Evolutionary conservation across 768 basidiomycete species (phyloP), one percentile per base, ranked within the genome.

Genomic region (Pleurotus giganteus): DNA sequence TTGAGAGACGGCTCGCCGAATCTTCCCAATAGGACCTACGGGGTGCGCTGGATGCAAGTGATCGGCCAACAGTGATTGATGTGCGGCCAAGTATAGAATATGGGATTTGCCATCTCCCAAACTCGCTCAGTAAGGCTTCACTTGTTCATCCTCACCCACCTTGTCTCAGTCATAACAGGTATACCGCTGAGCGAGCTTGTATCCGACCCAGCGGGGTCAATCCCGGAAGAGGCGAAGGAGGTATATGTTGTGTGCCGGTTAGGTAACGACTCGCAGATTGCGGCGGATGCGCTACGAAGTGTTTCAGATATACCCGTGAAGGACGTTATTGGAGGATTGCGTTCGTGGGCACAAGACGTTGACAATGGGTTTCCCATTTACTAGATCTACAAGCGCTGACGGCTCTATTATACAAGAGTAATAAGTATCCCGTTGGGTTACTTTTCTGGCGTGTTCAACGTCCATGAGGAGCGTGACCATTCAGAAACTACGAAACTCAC

Each of bases 201-300:
- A 1, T 78, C 81, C 2, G 72, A 85, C 53, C 94, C 92, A 0
- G 58, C 66, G n/a, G 60, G 69, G 1, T 67, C 74, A 51, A 47
- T 84, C n/a, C 63, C 72, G 4, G 34, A 58, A 2, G 58, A 64
- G 36, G 51, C 57, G 17, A 65, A 60, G 8, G 67, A 74, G 7
- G 73, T 74, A 4, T 84, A 84, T 57, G 72, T 97, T 15, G 69
- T 97, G 24, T 98, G 95, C 69, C 80, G 92, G 27, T 74, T 93
- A 19, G 95, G 96, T 4, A 98, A 98, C 63, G 96, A 98, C 67
- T 96, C 93, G 1, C 91, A 93, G 66, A 80, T 91, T 17, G 96
- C 94, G 27, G 94, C 85, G 0, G 75, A 84, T 31, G 84, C 85
- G 4, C 63, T 92, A 17, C 68, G 79, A 54, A 64, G 62, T 15